Evolutionary conservation across 164 flowering plant genomes (phyloP), one percentile per base, ranked within the genome.

Genomic region (Nymphaea colorata): DNA sequence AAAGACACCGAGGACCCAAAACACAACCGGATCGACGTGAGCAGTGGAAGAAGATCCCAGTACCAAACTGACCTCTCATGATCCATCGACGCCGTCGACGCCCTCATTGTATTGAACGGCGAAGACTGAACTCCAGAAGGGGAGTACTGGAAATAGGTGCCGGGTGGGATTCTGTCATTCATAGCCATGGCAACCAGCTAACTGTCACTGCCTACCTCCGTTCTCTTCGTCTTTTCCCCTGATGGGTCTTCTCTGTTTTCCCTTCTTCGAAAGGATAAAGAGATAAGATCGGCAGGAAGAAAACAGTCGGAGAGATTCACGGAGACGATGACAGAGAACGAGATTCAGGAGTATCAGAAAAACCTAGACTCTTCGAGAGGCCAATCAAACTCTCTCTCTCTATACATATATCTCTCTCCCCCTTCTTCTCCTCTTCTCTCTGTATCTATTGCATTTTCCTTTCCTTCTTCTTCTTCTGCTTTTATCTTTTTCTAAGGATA

Each of bases 71-170:
- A 87, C 96, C 90, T 86, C 73, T 86, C 92, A 69, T 86, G 86
- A 82, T 89, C 92, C 51, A 74, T 55, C 67, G 86, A 64, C 61
- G 85, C 59, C 18, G 89, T 79, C 63, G 86, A 71, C 71, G 86
- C 79, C 82, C 89, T 61, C 61, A 71, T 51, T 6, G 76, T 65
- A 41, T 70, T 80, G 71, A 77, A 85, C 70, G 89, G 88, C 70
- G 91, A 84, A 16, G 88, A 87, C n/a, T 83, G 89, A 43, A 80
- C 76, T 61, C 85, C 87, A 64, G 92, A 82, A 41, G 87, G 77
- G 42, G 93, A 84, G 76, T 82, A 87, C 77, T 89, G 96, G 70
- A 87, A 84, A 77, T 74, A 87, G 79, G 88, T 86, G 42, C 89
- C 88, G 7, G 88, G 78, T 47, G 81, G 82, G 44, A 84, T 86